Conservation (phyloP, 2,329 filamentous ascomycete genomes). For the Xylaria polymorpha region DNA sequence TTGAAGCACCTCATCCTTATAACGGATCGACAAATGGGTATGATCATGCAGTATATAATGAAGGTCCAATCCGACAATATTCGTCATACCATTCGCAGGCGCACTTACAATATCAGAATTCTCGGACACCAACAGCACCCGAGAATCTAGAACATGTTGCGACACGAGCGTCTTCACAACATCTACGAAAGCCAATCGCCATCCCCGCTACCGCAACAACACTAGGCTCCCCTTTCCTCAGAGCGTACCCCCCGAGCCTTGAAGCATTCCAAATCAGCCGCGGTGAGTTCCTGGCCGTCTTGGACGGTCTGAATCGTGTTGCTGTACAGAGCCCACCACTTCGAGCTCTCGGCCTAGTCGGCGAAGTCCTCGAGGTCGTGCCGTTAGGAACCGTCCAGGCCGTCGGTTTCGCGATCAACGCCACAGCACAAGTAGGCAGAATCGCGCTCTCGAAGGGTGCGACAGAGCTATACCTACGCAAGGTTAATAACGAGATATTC, state of each 20-base stretch:
- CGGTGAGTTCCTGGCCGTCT: slow-evolving; percentile 14
- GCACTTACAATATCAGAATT: background rate
- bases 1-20: background rate
- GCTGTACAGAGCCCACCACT: slow-evolving; percentile 33
- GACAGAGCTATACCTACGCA: slow-evolving; percentile 24
- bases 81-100: background rate
- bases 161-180: background rate
- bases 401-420: slow-evolving; percentile 17
- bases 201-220: slow-evolving; percentile 29
- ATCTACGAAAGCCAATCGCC: slow-evolving; percentile 22
- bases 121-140: background rate
- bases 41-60: background rate
- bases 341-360: slow-evolving; percentile 26
- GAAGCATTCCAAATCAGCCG: slow-evolving; percentile 20
- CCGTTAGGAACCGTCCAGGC: slow-evolving; percentile 25
- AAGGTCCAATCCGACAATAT: background rate
- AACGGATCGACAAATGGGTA: background rate
- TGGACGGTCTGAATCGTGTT: slow-evolving; percentile 33
- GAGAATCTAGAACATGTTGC: background rate
- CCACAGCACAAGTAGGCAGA: slow-evolving; percentile 17
- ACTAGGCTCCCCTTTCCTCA: slow-evolving; percentile 34
- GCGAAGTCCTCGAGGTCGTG: slow-evolving; percentile 21
- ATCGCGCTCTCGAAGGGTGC: slow-evolving; percentile 29
- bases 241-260: slow-evolving; percentile 28
- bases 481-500: slow-evolving; percentile 26